A percentile compares a stretch with the other conserved stretches of the same genome.
Evolutionary conservation across 805 yeast genomes (phyloP).

Genomic region (Candida maris): DNA sequence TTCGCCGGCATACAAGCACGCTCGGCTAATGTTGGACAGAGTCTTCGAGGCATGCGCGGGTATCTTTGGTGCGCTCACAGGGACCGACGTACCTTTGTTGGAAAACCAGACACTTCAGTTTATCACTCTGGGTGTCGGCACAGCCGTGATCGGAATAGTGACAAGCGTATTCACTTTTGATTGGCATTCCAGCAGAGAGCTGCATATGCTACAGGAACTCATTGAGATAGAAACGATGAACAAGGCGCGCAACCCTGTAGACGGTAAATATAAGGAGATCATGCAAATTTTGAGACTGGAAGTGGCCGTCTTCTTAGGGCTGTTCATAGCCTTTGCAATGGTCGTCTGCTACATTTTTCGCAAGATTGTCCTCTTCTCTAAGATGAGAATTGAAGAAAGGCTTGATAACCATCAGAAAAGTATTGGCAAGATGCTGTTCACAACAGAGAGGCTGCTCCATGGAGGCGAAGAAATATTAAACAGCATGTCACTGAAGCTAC

Average conservation of each 20-base stretch:
- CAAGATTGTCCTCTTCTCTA: conserved; percentile 5
- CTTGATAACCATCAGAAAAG: conserved; percentile 12
- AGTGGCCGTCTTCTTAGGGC: conserved; percentile 2
- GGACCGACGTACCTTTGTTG: conserved; percentile 5
- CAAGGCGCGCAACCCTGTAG: conserved; percentile 10
- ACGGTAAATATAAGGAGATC: conserved; percentile 11
- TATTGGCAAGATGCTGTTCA: conserved; percentile 12
- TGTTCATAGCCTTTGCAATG: conserved; percentile 1
- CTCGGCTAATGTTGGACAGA: no score
- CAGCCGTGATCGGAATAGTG: conserved; percentile 18
- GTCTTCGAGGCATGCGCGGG: no score
- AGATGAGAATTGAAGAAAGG: conserved; percentile 1
- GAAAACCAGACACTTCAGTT: conserved; percentile 16
- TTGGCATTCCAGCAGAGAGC: conserved; percentile 6
- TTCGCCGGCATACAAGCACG: no score
- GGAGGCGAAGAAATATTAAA: conserved; percentile 18
- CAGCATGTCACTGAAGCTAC: conserved; percentile 6
- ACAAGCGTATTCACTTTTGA: conserved; percentile 12
- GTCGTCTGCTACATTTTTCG: conserved; percentile 2
- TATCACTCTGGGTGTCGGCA: conserved; percentile 17
- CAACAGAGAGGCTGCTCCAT: conserved; percentile 15
- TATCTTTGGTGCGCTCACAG: conserved; percentile 3
- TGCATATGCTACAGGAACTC: conserved; percentile 14
- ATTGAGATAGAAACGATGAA: conserved; percentile 16
- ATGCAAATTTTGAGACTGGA: conserved; percentile 13